A percentile compares a stretch with the other conserved stretches of the same genome.
phyloP scores from a whole-genome alignment of 768 basidiomycete genomes.

The Collybiopsis luxurians region DNA sequence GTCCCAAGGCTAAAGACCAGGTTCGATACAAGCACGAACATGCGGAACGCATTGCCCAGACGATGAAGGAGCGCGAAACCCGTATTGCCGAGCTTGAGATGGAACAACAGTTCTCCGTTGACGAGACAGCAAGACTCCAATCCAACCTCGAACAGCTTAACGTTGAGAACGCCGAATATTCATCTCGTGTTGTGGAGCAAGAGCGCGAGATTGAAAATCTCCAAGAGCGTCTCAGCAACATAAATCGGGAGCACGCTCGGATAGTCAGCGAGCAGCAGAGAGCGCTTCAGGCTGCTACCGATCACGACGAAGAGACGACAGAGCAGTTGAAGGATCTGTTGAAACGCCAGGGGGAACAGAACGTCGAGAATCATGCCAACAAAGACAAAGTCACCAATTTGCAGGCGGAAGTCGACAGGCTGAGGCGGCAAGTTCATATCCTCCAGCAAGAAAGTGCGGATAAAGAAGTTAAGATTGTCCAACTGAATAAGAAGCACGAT shows the following conservation, averaged over 20 bases:
- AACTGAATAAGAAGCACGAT: slow-evolving; percentile 62
- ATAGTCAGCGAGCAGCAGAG: slow-evolving; percentile 46
- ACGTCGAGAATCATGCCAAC: slow-evolving; percentile 45
- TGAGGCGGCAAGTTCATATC: slow-evolving; percentile 62
- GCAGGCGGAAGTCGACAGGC: slow-evolving; percentile 36
- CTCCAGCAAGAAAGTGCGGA: slow-evolving; percentile 81
- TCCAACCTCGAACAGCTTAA: slow-evolving; percentile 57
- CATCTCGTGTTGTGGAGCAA: slow-evolving; percentile 41
- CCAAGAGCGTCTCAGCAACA: slow-evolving; percentile 50
- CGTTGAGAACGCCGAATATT: slow-evolving; percentile 47
- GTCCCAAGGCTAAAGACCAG: slow-evolving; percentile 47
- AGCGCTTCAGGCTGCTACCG: slow-evolving; percentile 42
- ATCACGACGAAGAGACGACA: slow-evolving; percentile 44
- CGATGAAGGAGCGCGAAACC: slow-evolving; percentile 52
- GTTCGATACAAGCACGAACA: slow-evolving; percentile 53
- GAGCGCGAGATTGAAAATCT: slow-evolving; percentile 54
- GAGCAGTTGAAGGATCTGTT: slow-evolving; percentile 47
- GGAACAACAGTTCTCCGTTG: slow-evolving; percentile 54
- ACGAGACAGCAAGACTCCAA: slow-evolving; percentile 54
- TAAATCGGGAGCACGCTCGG: slow-evolving; percentile 55
- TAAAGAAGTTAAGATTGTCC: slow-evolving; percentile 77
- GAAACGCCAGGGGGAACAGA: slow-evolving; percentile 52
- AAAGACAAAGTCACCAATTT: slow-evolving; percentile 44
- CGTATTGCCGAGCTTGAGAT: slow-evolving; percentile 49
- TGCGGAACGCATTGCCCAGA: slow-evolving; percentile 41